Conservation (phyloP, 257 asterid species). For the Osmanthus fragrans region DNA sequence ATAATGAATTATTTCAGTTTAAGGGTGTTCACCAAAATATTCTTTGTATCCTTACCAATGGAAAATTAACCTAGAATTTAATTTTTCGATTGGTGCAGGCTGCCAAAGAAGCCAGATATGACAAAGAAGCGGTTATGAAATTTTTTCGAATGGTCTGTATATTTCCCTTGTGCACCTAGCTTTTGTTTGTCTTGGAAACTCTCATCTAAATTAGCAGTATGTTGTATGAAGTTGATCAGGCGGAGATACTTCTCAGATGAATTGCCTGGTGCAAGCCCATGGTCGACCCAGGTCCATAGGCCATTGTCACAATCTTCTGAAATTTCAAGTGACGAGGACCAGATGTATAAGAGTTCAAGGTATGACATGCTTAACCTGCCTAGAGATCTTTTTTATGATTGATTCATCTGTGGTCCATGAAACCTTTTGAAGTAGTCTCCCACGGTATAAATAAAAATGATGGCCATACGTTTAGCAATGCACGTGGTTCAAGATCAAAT, state of each 20-base stretch:
- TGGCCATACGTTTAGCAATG: neutral
- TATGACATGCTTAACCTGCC: slow-evolving; percentile 15
- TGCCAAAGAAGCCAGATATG: slow-evolving; percentile 93
- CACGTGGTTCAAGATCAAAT: neutral
- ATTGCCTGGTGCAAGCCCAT: slow-evolving; percentile 68
- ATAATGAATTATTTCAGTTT: neutral
- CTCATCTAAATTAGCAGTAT: slow-evolving; percentile 28
- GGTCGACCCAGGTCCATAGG: slow-evolving; percentile 56
- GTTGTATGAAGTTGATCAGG: slow-evolving; percentile 71
- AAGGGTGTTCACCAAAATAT: neutral
- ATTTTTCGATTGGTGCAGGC: slow-evolving; percentile 49
- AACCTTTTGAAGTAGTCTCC: neutral
- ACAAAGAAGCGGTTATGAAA: slow-evolving; percentile 87
- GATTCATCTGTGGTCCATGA: neutral
- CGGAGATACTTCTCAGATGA: slow-evolving; percentile 98
- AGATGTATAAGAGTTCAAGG: slow-evolving; percentile 60
- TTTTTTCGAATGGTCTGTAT: slow-evolving; percentile 78
- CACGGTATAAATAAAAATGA: neutral
- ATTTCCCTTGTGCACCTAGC: slow-evolving; percentile 16
- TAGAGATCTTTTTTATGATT: neutral
- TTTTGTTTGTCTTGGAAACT: neutral
- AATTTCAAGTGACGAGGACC: slow-evolving; percentile 75
- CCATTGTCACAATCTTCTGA: slow-evolving; percentile 59
- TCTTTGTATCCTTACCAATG: neutral
- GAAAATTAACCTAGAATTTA: neutral